phyloP scores from a whole-genome alignment of 768 basidiomycete genomes.

The Pulveroboletus sp. region DNA sequence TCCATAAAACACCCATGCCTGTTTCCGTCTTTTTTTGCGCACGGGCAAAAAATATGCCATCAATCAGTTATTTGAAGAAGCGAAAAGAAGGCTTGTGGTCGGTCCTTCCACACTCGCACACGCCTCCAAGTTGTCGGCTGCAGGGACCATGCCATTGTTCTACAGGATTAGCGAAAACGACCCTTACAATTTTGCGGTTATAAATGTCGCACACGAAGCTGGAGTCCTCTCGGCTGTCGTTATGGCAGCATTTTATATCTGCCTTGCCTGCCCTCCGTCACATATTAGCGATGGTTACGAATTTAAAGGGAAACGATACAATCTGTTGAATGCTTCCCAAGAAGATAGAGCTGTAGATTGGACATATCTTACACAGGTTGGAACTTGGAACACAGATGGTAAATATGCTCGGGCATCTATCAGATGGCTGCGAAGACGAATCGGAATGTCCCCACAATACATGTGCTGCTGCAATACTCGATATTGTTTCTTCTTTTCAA shows the following conservation, averaged over 20 bases:
- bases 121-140: background rate
- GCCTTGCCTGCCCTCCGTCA: slow-evolving; percentile 5
- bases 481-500: no score
- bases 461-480: background rate
- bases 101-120: background rate
- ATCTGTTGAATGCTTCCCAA: slow-evolving; percentile 1
- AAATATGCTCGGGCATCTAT: background rate
- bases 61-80: slow-evolving; percentile 11
- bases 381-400: background rate
- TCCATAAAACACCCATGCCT: slow-evolving; percentile 8
- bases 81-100: slow-evolving; percentile 1
- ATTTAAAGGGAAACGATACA: background rate
- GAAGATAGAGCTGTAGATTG: background rate
- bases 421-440: no score
- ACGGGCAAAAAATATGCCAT: slow-evolving; percentile 15
- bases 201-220: slow-evolving; percentile 15
- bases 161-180: slow-evolving; percentile 7
- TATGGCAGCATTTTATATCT: slow-evolving; percentile 4
- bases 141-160: background rate
- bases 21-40: slow-evolving; percentile 10
- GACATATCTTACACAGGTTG: background rate
- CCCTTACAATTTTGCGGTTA: slow-evolving; percentile 10
- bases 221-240: slow-evolving; percentile 1
- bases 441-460: no score
- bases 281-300: slow-evolving; percentile 11